Base-by-base conservation (phyloP, 2,329 filamentous ascomycete species). In the Beauveria sp. region DNA sequence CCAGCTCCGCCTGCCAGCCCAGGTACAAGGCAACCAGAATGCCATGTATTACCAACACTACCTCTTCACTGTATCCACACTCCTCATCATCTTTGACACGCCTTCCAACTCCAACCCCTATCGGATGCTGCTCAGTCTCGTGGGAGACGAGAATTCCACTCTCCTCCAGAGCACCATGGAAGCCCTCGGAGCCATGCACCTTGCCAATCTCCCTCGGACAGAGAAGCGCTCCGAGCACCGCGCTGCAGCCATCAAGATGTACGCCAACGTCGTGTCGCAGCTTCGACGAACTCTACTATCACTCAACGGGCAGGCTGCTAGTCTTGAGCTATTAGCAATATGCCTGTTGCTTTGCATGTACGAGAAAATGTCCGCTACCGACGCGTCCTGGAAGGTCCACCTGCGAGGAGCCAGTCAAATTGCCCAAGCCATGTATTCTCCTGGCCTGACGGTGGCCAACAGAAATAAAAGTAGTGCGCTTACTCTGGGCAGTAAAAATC, bases 1-100 rank as follows among this genome's bases (percentile, higher is more conserved):
- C 12, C 53, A 28, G 24, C 24, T 45, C 40, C 5, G 45, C 30
- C 26, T 26, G 20, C 56, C 56, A 20, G 56, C 56, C 10, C 56
- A 58, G 7, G n/a, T 58, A 9, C 56, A 49, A 7, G 20, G 34
- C n/a, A 10, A 24, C 16, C 45, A 50, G 30, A 58, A 72, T 2
- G 67, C 68, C 3, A 69, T 75, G 63, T 76, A 76, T 64, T 74
- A 71, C 10, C 62, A 64, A 18, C 63, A 70, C 43, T 63, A 77
- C 50, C 75, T 76, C 47, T 59, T 76, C n/a, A 74, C 71, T 3
- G 67, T 78, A 26, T 77, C 76, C 1, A 72, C 73, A 1, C 77
- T 77, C 51, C 70, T 77, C 67, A 74, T 80, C 46, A 73, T 79
- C 45, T 76, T 75, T 63, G 73, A 75, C 57, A 72, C 69, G 30